A percentile compares a stretch with the other conserved stretches of the same genome.
These are phyloP conservation scores for Aureobasidium vineae DNA, from an alignment of 2,329 filamentous ascomycete genomes.

Conservation along the genomic window DNA sequence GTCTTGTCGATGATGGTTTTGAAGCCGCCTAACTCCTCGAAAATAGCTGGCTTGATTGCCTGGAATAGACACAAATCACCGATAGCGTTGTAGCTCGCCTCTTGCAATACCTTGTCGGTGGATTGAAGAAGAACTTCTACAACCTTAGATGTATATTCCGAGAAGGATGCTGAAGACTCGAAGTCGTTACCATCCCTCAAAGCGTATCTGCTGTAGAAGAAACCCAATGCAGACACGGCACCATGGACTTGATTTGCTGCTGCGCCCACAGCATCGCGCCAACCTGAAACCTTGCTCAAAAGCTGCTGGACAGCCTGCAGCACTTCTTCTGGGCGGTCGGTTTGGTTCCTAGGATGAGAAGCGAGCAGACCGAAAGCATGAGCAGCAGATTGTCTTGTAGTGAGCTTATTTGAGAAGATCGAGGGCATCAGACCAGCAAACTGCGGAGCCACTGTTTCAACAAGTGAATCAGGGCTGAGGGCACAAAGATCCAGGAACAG, in stretches of 20 bases:
- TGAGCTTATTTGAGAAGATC: conserved; percentile 69
- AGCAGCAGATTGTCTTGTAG: conserved; percentile 64
- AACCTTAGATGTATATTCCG: conserved; percentile 46
- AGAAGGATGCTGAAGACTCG: conserved; percentile 31
- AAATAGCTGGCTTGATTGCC: conserved; percentile 49
- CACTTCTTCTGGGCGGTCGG: conserved; percentile 44
- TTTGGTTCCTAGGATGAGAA: conserved; percentile 53
- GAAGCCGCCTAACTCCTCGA: conserved; percentile 29
- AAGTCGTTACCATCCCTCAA: conserved; percentile 45
- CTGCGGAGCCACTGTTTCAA: conserved; percentile 52
- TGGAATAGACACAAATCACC: conserved; percentile 62
- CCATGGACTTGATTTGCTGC: conserved; percentile 60
- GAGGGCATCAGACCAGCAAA: conserved; percentile 57
- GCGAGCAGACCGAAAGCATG: conserved; percentile 73
- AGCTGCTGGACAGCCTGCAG: conserved; percentile 48
- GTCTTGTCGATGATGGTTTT: conserved; percentile 59
- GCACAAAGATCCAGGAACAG: conserved; percentile 57
- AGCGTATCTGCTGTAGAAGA: conserved; percentile 56
- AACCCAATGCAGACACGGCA: conserved; percentile 58
- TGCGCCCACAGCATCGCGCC: conserved; percentile 61
- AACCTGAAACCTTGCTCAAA: conserved; percentile 49
- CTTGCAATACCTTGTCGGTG: conserved; percentile 57
- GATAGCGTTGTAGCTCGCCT: conserved; percentile 57
- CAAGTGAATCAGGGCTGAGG: conserved; percentile 53
- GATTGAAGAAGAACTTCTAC: conserved; percentile 55